Percentiles rank a stretch among this genome's conserved stretches.
phyloP scores from a whole-genome alignment of 2,329 filamentous ascomycete genomes.

The Cadophora sp. region DNA sequence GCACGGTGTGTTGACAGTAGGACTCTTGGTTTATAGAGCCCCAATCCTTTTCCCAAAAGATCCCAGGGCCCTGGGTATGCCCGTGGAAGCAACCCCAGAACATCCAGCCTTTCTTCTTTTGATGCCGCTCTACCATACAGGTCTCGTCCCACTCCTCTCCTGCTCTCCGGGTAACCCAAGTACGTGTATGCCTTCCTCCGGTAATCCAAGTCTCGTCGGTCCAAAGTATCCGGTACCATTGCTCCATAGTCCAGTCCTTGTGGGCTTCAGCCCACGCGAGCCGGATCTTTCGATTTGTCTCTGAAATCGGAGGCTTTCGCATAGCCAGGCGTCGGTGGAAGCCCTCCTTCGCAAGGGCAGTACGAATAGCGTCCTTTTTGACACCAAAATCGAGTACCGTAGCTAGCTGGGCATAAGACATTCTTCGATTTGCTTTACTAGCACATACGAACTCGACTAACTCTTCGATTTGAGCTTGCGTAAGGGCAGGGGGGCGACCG shows the following conservation, averaged over 20 bases:
- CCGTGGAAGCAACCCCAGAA: constrained; percentile 27
- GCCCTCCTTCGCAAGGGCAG: constrained; percentile 25
- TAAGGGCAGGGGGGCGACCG: constrained; percentile 27
- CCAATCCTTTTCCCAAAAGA: constrained; percentile 40
- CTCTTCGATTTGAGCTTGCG: constrained; percentile 29
- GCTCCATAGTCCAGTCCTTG: constrained; percentile 19
- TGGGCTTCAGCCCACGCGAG: constrained; percentile 19
- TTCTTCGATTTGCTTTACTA: constrained; percentile 19
- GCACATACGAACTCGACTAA: constrained; percentile 28
- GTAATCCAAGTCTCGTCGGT: constrained; percentile 31
- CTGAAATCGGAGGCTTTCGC: constrained; percentile 25
- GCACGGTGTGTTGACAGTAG: constrained; percentile 13
- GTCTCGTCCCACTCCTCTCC: constrained; percentile 20
- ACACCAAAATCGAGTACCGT: constrained; percentile 25
- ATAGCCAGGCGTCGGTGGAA: constrained; percentile 26
- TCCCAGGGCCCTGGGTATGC: constrained; percentile 22
- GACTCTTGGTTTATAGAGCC: constrained; percentile 17
- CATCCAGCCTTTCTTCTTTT: constrained; percentile 27
- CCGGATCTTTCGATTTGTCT: constrained; percentile 19
- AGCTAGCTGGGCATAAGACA: constrained; percentile 20
- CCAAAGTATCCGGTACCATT: constrained; percentile 28
- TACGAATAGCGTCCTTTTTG: constrained; percentile 29
- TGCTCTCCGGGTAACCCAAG: constrained; percentile 20
- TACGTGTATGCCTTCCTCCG: constrained; percentile 23
- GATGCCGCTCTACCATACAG: constrained; percentile 13